These are phyloP conservation scores for Neophaeococcomyces mojaviensis DNA, from an alignment of 2,329 filamentous ascomycete genomes.

Conservation along the genomic window DNA sequence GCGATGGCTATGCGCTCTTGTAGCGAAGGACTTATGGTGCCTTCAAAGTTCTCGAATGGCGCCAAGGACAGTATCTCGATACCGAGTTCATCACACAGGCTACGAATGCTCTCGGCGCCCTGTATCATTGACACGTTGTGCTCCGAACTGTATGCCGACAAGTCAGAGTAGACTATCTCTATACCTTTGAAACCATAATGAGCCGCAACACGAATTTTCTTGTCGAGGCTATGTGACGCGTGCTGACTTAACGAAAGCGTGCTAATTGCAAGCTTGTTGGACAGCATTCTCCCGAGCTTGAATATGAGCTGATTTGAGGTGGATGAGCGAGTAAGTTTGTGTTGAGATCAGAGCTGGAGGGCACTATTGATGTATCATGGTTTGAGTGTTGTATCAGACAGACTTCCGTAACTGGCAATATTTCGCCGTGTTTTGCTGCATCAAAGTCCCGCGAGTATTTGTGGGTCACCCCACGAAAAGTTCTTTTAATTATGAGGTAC, in stretches of 20 bases:
- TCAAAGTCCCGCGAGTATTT: too few species aligned
- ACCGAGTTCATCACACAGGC: constrained; percentile 34
- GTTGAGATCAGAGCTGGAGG: too few species aligned
- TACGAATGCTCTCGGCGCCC: constrained; percentile 51
- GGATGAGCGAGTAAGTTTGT: too few species aligned
- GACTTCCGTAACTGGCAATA: too few species aligned
- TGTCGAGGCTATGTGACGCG: constrained; percentile 53
- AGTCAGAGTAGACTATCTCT: constrained; percentile 71
- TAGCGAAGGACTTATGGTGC: constrained; percentile 22
- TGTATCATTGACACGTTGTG: constrained; percentile 43
- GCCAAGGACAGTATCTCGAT: constrained; percentile 30
- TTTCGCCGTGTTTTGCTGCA: too few species aligned
- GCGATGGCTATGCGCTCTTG: constrained; percentile 25
- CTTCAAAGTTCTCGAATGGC: constrained; percentile 34
- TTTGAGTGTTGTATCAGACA: too few species aligned
- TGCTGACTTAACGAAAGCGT: constrained; percentile 70
- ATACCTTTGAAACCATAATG: constrained; percentile 60
- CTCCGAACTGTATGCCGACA: constrained; percentile 50
- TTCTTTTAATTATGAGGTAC: too few species aligned
- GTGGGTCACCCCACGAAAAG: too few species aligned
- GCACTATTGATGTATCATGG: too few species aligned
- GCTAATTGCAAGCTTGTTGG: constrained; percentile 28
- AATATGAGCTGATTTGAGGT: too few species aligned
- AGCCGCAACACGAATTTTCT: constrained; percentile 62
- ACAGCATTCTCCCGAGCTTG: too few species aligned